These are phyloP conservation scores for Ganoderma boninense DNA, from an alignment of 1,284 basidiomycete species.

Conservation along the genomic window DNA sequence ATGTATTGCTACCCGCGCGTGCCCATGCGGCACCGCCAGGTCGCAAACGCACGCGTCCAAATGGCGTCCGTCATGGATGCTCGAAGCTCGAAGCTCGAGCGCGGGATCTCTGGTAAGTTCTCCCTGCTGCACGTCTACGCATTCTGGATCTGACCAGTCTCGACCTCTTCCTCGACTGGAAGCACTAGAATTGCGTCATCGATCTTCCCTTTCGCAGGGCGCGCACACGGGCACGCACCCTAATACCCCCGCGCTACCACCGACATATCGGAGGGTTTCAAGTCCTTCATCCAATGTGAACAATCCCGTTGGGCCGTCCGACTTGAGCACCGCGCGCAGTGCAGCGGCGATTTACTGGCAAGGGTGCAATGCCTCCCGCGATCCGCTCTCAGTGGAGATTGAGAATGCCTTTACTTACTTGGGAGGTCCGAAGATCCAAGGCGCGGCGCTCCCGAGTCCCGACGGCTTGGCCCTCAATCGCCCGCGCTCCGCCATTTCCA, in stretches of 20 bases:
- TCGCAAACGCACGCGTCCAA: not conserved
- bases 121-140: not conserved
- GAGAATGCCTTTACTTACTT: not conserved
- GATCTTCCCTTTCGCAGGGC: not conserved
- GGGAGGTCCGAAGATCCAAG: not conserved
- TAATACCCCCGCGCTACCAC: not conserved
- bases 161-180: not conserved
- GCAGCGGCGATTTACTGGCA: not conserved
- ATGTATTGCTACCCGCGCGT: constrained; percentile 4
- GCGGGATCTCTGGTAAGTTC: not conserved
- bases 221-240: not conserved
- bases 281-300: not conserved
- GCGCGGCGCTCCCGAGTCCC: not conserved
- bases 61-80: not conserved
- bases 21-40: not conserved
- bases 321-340: not conserved
- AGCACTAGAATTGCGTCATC: not conserved
- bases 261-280: not conserved
- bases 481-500: not conserved
- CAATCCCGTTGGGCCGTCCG: not conserved
- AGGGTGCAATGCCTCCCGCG: constrained; percentile 1
- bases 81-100: not conserved
- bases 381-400: constrained; percentile 1
- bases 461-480: not conserved
- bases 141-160: not conserved